Conservation (phyloP, 1,139 yeast genomes). For the Saccharomyces hybrid region DNA sequence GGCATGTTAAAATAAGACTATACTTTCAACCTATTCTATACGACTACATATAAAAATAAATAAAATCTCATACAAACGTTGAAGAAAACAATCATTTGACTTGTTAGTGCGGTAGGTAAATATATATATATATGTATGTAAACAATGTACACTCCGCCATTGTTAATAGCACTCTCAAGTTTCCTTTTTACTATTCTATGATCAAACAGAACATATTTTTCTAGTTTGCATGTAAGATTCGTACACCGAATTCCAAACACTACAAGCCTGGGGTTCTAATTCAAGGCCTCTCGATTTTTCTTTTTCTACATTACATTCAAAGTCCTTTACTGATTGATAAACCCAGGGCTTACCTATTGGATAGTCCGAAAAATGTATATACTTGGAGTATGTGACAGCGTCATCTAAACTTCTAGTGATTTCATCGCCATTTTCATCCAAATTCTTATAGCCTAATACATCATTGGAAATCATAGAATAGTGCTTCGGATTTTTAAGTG, state of each 20-base stretch:
- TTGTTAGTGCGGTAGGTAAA: background rate
- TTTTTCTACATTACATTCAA: conserved; percentile 17
- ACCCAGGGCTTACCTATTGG: conserved; percentile 31
- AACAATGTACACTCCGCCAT: background rate
- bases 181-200: background rate
- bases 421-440: conserved; percentile 15
- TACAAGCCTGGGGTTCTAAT: conserved; percentile 10
- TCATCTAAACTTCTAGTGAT: conserved; percentile 7
- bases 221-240: conserved; percentile 11
- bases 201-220: conserved; percentile 9
- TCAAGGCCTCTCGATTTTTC: conserved; percentile 5
- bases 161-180: background rate
- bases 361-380: conserved; percentile 30
- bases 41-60: background rate
- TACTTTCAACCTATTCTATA: background rate
- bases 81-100: background rate
- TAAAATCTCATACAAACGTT: background rate
- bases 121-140: background rate
- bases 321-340: conserved; percentile 16
- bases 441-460: conserved; percentile 23
- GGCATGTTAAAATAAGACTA: conserved; percentile 14
- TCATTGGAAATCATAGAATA: conserved; percentile 20
- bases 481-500: conserved; percentile 19
- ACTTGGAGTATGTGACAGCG: conserved; percentile 19
- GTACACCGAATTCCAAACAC: conserved; percentile 20